These are phyloP conservation scores for Fusarium sp. DNA, from an alignment of 2,329 filamentous ascomycete species.

Conservation along the genomic window DNA sequence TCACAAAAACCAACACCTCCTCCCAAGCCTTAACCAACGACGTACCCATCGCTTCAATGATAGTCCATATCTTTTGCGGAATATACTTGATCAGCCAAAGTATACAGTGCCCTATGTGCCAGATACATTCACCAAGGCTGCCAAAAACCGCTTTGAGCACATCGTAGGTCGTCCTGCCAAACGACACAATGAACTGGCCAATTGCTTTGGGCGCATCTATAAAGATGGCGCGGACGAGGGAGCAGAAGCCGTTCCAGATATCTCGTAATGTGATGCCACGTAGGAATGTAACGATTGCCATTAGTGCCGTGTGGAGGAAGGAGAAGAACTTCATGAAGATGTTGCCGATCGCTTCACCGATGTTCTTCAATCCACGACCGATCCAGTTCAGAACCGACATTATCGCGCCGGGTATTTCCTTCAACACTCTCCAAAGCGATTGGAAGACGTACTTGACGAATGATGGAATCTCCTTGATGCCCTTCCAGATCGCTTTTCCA, in stretches of 20 bases:
- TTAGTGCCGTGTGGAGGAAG: conserved; percentile 52
- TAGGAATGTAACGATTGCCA: conserved; percentile 52
- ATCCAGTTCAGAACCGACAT: conserved; percentile 48
- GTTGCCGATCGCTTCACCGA: conserved; percentile 43
- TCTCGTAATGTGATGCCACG: conserved; percentile 53
- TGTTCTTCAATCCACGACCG: conserved; percentile 42
- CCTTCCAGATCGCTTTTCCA: conserved; percentile 28
- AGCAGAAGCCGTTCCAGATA: conserved; percentile 52
- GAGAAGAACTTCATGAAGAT: conserved; percentile 48
- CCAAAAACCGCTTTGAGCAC: conserved; percentile 50
- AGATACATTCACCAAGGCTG: conserved; percentile 44
- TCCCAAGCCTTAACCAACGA: conserved; percentile 49
- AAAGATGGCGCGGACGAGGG: conserved; percentile 50
- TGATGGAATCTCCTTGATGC: conserved; percentile 37
- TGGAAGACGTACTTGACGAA: conserved; percentile 13
- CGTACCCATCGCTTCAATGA: conserved; percentile 47
- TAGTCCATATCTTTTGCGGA: conserved; percentile 50
- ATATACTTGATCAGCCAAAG: conserved; percentile 51
- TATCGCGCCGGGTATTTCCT: conserved; percentile 40
- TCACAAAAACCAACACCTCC: conserved; percentile 52
- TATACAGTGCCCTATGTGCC: conserved; percentile 40
- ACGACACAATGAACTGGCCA: conserved; percentile 37
- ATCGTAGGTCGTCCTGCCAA: conserved; percentile 44
- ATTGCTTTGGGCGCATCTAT: conserved; percentile 47
- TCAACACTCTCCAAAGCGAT: conserved; percentile 36